Evolutionary conservation across 495 filamentous ascomycete species (phyloP), one percentile per base, ranked within the genome.

Genomic region (Chaetomium tenue): DNA sequence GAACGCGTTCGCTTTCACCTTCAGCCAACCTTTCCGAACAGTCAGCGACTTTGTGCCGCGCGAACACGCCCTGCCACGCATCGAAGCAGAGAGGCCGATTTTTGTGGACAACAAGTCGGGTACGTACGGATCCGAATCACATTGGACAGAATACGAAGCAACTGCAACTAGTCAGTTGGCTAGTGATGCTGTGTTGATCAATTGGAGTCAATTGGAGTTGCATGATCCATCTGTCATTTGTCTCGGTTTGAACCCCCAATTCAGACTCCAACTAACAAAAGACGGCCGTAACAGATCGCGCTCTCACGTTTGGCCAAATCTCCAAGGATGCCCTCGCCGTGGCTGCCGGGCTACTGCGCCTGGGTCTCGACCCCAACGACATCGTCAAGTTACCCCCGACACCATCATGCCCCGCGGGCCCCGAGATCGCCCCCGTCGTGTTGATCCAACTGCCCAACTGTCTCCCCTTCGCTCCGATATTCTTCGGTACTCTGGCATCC

Each of bases 361-460:
- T 74, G 37, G 63, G 66, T 12, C 68, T 74, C 9, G 57, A 69
- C 54, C 68, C 71, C 7, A 60, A 52, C 25, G 47, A 71, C 11
- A 54, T 71, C 25, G 40, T 58, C 58, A 75, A 69, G 40, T 72
- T 75, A 5, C 73, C 73, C 22, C 68, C 73, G 0, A 75, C 73
- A 2, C 42, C 70, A 13, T 65, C 70, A 2, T 75, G 73, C 58
- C 68, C 65, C 5, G 23, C 58, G 13, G 72, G 72, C 4, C 64
- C 73, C 54, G 70, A 75, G 61, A 66, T 75, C 62, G 70, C 73
- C 2, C 73, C 71, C 9, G 53, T 75, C 39, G 68, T 75, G 26
- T 68, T 75, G n/a, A 68, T 75, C 66, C 73, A 75, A 60, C 65
- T 75, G 11, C 73, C 73, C 50, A 75, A 75, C 63, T 67, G 61